Evolutionary conservation across 2,329 filamentous ascomycete species (phyloP), one percentile per base, ranked within the genome.

Genomic region (Fusarium fujikuroi): DNA sequence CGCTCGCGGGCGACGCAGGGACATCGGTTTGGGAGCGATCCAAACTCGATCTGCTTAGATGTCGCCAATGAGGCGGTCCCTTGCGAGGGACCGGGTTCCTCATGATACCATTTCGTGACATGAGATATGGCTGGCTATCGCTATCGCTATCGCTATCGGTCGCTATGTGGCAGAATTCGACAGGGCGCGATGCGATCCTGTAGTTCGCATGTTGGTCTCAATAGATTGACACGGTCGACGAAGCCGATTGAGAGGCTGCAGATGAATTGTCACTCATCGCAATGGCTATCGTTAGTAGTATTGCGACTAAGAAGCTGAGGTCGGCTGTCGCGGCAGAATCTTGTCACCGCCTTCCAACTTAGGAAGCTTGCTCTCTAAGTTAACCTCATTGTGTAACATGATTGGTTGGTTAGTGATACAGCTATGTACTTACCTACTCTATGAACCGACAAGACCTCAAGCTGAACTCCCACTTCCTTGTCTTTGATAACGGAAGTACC

Each of bases 51-150:
- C 79, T 84, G 80, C 86, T 88, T 77, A 86, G 81, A 56, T 89
- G 82, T 75, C 88, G 88, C 86, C 86, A 88, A 70, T 84, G 86
- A 63, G 84, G 81, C 60, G 84, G 81, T 44, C 82, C 81, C 78
- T 82, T 87, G 72, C 85, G 86, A 68, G 85, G 80, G 74, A 71
- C 73, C 76, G 56, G 61, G 60, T 78, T 74, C 69, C 59, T 77
- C 65, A 68, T 66, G 69, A 62, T 67, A 62, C 74, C 76, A 78
- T 78, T 77, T 75, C 76, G 75, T 59, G 76, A 78, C 76, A 78
- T 78, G 74, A 68, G 66, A 63, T 75, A 66, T 71, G 42, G 65
- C 43, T 73, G 66, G 25, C 44, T 47, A 47, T 77, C 63, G 73
- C 59, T 67, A 47, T 77, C 63, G 73, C 59, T 67, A 59, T 58